Percentiles rank a stretch among this genome's conserved stretches.
Conservation (phyloP, 306 rosid genomes). For the Castanea crenata region DNA sequence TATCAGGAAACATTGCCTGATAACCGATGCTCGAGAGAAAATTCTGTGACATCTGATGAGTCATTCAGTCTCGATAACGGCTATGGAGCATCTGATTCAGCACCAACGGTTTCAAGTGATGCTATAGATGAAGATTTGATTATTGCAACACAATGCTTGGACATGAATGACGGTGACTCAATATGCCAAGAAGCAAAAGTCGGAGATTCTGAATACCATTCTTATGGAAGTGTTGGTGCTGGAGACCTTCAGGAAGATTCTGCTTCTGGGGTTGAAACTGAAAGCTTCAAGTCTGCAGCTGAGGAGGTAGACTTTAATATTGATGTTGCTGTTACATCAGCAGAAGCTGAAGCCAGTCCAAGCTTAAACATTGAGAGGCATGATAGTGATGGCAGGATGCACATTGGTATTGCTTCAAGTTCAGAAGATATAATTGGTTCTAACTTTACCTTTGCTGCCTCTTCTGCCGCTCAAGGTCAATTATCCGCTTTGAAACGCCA, state of each 20-base stretch:
- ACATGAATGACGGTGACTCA: slow-evolving; percentile 42
- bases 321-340: slow-evolving; percentile 30
- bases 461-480: slow-evolving; percentile 62
- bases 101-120: slow-evolving; percentile 36
- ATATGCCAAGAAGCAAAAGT: slow-evolving; percentile 29
- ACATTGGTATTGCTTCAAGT: slow-evolving; percentile 43
- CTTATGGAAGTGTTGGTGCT: slow-evolving; percentile 29
- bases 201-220: slow-evolving; percentile 23
- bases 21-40: slow-evolving; percentile 46
- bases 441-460: slow-evolving; percentile 78
- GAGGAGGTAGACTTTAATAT: slow-evolving; percentile 58
- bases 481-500: slow-evolving; percentile 53
- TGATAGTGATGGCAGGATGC: slow-evolving; percentile 40
- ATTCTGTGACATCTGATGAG: slow-evolving; percentile 57
- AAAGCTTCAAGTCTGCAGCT: slow-evolving; percentile 79
- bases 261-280: slow-evolving; percentile 69
- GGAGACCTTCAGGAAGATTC: slow-evolving; percentile 51
- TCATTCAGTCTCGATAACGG: slow-evolving; percentile 40
- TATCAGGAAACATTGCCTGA: slow-evolving; percentile 68
- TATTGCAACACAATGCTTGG: slow-evolving; percentile 41
- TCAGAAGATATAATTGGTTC: slow-evolving; percentile 46
- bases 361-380: slow-evolving; percentile 34
- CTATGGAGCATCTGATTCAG: slow-evolving; percentile 30
- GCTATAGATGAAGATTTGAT: slow-evolving; percentile 66
- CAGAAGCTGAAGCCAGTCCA: slow-evolving; percentile 51